Conservation (phyloP, 83 land plant species). For the Isoetes engelmannii region DNA sequence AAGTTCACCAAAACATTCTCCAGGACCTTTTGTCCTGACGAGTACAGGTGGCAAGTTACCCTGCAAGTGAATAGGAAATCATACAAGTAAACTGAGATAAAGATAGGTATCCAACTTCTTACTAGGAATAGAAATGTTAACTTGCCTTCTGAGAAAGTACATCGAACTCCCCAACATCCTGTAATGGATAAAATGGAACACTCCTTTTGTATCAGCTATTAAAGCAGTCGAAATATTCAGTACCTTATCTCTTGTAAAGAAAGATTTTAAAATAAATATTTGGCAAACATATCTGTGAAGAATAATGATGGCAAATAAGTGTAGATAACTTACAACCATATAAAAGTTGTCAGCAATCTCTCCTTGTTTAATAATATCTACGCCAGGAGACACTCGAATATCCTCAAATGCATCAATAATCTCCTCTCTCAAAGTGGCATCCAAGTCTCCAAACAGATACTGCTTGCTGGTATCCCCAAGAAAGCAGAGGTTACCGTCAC, state of each 20-base stretch:
- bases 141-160: slow-evolving; percentile 22
- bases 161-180: slow-evolving; percentile 33
- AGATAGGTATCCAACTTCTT: neutral
- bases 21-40: slow-evolving; percentile 21
- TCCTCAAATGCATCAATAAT: slow-evolving; percentile 29
- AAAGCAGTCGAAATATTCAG: too few species aligned
- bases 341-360: slow-evolving; percentile 31
- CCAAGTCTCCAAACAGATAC: slow-evolving; percentile 26
- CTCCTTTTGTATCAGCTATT: neutral
- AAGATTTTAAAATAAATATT: neutral
- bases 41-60: slow-evolving; percentile 18
- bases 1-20: slow-evolving; percentile 31
- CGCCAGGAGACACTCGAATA: slow-evolving; percentile 24
- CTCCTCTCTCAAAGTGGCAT: slow-evolving; percentile 25
- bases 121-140: neutral
- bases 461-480: slow-evolving; percentile 13
- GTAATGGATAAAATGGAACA: neutral
- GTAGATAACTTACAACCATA: slow-evolving; percentile 23
- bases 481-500: neutral
- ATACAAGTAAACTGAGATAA: neutral
- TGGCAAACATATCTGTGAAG: neutral
- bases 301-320: neutral
- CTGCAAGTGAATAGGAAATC: slow-evolving; percentile 11
- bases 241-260: neutral
- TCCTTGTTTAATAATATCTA: slow-evolving; percentile 30